Evolutionary conservation across 345 rosid species (phyloP).

Genomic region (Nephelium lappaceum): DNA sequence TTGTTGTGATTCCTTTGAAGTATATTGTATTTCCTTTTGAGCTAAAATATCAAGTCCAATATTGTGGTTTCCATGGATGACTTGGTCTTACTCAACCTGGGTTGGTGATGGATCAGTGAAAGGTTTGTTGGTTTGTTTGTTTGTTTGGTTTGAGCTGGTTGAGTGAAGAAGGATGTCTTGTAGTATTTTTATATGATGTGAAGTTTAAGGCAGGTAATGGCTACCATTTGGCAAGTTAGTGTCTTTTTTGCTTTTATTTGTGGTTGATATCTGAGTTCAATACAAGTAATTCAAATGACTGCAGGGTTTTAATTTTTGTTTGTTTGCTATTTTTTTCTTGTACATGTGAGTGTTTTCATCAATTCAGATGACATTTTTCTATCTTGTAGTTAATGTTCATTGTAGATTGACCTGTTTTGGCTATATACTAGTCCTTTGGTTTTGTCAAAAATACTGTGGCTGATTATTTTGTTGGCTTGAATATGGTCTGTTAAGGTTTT

Average conservation of each 20-base stretch:
- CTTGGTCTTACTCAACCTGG: conserved; percentile 8
- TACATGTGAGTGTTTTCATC: not conserved
- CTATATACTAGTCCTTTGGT: not conserved
- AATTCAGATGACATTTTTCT: not conserved
- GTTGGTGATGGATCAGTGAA: conserved; percentile 26
- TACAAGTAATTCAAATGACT: conserved; percentile 9
- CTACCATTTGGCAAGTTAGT: conserved; percentile 10
- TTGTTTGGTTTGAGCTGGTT: not conserved
- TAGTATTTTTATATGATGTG: not conserved
- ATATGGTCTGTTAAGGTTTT: not conserved
- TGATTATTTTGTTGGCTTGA: not conserved
- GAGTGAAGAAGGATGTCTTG: too few relatives aligned
- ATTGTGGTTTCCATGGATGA: conserved; percentile 10
- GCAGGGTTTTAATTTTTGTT: not conserved
- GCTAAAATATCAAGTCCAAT: not conserved
- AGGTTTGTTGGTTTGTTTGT: not conserved
- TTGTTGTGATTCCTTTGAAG: not conserved
- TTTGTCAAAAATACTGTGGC: not conserved
- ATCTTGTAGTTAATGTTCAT: too few relatives aligned
- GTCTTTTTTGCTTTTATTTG: not conserved
- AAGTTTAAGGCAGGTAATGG: conserved; percentile 6
- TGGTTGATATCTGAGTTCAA: conserved; percentile 7
- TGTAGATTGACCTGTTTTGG: not conserved
- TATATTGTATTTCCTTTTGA: not conserved
- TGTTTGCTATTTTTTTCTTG: not conserved